Conservation (phyloP, 1,284 basidiomycete species). For the Tylopilus microsporus region DNA sequence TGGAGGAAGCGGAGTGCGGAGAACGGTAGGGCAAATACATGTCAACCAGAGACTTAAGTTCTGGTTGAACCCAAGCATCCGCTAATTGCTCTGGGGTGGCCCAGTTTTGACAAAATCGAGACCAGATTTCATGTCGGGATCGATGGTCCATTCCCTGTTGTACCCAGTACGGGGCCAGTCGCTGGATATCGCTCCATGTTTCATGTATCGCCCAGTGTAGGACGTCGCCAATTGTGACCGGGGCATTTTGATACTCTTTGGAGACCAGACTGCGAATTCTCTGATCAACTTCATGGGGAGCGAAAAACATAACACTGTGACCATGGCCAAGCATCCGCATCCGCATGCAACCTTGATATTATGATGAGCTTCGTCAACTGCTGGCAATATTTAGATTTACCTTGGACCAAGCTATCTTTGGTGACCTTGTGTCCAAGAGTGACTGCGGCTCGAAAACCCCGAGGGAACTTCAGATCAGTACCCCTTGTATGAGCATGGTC, state of each 20-base stretch:
- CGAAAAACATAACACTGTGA: conserved; percentile 50
- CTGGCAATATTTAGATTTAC: conserved; percentile 32
- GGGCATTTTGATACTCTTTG: neutral
- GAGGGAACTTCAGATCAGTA: conserved; percentile 7
- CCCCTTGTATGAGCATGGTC: conserved; percentile 51
- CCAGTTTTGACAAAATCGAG: too few species aligned
- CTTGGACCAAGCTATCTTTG: conserved; percentile 52
- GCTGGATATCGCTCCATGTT: conserved; percentile 42
- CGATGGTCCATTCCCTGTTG: conserved; percentile 44
- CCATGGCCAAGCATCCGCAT: conserved; percentile 49
- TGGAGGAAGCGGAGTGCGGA: too few species aligned
- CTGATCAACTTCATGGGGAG: conserved; percentile 43
- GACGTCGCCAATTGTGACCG: conserved; percentile 30
- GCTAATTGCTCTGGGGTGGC: conserved; percentile 26
- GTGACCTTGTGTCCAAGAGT: conserved; percentile 49
- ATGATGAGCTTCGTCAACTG: too few species aligned
- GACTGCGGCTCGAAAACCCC: conserved; percentile 2
- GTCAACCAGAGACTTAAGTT: too few species aligned
- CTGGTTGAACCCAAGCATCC: conserved; percentile 36
- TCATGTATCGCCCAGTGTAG: conserved; percentile 44
- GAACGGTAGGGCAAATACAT: neutral
- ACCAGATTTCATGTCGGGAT: too few species aligned
- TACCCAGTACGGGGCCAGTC: conserved; percentile 41
- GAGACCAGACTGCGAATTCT: conserved; percentile 33
- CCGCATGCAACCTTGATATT: conserved; percentile 41